Base-by-base conservation (phyloP, 2,329 filamentous ascomycete genomes). In the Stemphylium vesicarium region DNA sequence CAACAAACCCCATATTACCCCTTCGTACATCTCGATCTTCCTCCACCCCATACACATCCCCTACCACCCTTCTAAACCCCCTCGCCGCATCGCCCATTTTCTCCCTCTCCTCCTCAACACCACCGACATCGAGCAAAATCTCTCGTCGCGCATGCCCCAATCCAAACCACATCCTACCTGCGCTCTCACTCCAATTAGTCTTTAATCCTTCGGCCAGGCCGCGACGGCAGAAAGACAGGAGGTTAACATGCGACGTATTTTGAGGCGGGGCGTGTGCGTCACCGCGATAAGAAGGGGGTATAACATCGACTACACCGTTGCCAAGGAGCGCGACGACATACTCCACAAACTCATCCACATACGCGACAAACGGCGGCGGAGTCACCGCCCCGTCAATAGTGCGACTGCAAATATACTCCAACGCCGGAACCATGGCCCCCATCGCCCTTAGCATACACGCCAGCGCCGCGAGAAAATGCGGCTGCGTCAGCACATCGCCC, bases 381-480 rank as follows among this genome's bases (percentile, higher is more conserved):
- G 12, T 31, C 15, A 6, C 1, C 15, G 4, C 59, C 16, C 10
- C 60, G 57, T 5, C 22, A 1, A 38, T 33, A 22, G 48, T 60
- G 63, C 72, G 76, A 22, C 73, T 63, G 29, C 77, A 67, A 24
- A 84, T 71, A 57, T 84, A 84, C 46, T 83, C 79, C 0, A 84
- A 53, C 1, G 79, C 59, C 1, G 75, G 70, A 1, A 83, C 54
- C 1, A 75, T 69, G 2, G 77, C 74, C 0, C 65, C 73, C 12
- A 81, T 73, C 51, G 77, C 75, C 7, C 78, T 68, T 22, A 82
- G 64, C 50, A 80, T 75, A 0, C 74, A 64, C 1, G 68, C 59
- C 7, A 81, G 49, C 11, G 75, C 76, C 18, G 74, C 60, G 2
- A 82, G 63, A 2, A 78, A 67, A 4, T 71, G 58, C 1, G 80